Evolutionary conservation across 73 alveolate species (phyloP).

Genomic region (Paramecium bursaria): DNA sequence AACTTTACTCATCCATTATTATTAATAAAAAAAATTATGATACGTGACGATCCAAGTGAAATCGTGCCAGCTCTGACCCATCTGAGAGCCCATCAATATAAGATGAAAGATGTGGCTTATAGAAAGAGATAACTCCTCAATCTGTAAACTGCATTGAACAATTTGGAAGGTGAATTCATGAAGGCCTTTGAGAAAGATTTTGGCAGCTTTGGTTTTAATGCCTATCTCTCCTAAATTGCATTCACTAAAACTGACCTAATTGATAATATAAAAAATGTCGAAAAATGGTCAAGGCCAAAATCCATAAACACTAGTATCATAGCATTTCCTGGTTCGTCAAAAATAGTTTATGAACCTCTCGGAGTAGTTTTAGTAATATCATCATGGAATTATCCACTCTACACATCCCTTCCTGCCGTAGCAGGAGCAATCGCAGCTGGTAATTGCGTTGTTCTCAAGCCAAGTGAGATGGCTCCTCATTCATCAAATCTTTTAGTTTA

Average conservation of each 20-base stretch:
- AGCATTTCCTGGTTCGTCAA: conserved; percentile 70
- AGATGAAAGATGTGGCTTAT: conserved; percentile 38
- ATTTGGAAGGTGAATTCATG: conserved; percentile 49
- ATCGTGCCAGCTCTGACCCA: conserved; percentile 6
- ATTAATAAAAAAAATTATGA: neutral
- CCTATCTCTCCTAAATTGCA: conserved; percentile 13
- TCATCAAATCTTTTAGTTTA: conserved; percentile 80
- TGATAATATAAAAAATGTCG: conserved; percentile 20
- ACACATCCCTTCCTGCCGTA: conserved; percentile 81
- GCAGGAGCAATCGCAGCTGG: conserved; percentile 96
- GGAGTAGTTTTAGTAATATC: conserved; percentile 85
- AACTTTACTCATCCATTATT: neutral
- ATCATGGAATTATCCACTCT: conserved; percentile 92
- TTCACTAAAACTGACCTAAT: conserved; percentile 44
- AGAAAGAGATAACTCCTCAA: conserved; percentile 3
- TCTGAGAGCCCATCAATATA: neutral
- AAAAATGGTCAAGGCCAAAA: conserved; percentile 61
- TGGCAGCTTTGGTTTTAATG: neutral
- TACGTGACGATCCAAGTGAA: conserved; percentile 24
- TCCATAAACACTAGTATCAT: conserved; percentile 69
- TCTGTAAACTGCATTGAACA: conserved; percentile 33
- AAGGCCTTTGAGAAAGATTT: conserved; percentile 47
- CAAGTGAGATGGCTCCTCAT: conserved; percentile 88
- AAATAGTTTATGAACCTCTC: conserved; percentile 78
- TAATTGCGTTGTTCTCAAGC: conserved; percentile 85